These are phyloP conservation scores for Scytalidium lignicola DNA, from an alignment of 2,329 filamentous ascomycete species.

Conservation along the genomic window DNA sequence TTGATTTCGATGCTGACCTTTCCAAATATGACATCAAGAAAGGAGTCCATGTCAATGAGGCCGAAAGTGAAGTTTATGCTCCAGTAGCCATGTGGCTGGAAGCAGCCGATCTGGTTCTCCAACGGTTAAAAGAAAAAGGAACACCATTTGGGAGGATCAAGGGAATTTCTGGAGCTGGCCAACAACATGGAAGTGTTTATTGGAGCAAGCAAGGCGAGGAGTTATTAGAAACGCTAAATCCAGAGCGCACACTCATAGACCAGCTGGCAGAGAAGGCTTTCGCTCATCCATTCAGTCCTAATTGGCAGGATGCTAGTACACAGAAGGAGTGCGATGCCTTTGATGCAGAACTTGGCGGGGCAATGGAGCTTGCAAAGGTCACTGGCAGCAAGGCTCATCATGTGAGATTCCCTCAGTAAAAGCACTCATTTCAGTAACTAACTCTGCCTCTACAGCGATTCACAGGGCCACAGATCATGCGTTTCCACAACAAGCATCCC, in stretches of 20 bases:
- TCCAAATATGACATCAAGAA: conserved; percentile 75
- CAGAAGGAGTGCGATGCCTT: conserved; percentile 88
- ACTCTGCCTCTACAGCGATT: conserved; percentile 59
- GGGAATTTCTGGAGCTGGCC: conserved; percentile 85
- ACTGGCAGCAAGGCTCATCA: conserved; percentile 95
- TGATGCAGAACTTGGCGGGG: conserved; percentile 63
- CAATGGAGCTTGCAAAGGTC: conserved; percentile 64
- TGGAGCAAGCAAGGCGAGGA: conserved; percentile 70
- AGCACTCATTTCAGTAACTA: conserved; percentile 9
- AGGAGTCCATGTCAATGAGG: conserved; percentile 77
- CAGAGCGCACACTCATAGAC: conserved; percentile 57
- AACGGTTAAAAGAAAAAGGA: conserved; percentile 62
- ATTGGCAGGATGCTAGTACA: conserved; percentile 97
- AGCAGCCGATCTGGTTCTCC: conserved; percentile 79
- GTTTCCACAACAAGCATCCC: conserved; percentile 75
- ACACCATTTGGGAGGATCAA: conserved; percentile 70
- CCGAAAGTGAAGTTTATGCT: conserved; percentile 83
- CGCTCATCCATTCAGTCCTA: conserved; percentile 82
- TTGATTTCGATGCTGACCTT: conserved; percentile 90
- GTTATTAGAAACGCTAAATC: conserved; percentile 56
- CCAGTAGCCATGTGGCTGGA: conserved; percentile 95
- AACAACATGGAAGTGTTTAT: conserved; percentile 97
- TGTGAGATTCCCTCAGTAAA: conserved; percentile 45
- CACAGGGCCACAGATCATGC: conserved; percentile 93
- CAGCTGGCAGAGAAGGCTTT: conserved; percentile 67